phyloP scores from a whole-genome alignment of 805 yeast genomes.

The Ogataea angusta region DNA sequence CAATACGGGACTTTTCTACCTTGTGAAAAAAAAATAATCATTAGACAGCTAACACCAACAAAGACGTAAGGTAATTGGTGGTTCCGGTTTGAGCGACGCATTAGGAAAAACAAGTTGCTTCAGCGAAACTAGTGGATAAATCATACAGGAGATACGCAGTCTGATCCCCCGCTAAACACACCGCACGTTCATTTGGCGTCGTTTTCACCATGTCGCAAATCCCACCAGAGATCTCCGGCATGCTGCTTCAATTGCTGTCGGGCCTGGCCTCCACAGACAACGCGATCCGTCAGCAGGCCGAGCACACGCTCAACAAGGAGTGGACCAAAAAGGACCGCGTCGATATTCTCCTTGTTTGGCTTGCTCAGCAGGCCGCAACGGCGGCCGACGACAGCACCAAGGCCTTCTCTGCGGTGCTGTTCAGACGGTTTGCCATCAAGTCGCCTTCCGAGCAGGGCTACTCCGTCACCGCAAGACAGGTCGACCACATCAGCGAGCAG shows the following conservation, averaged over 20 bases:
- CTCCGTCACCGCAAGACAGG: slow-evolving; percentile 70
- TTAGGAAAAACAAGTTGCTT: neutral
- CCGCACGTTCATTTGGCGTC: slow-evolving; percentile 8
- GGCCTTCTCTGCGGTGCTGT: slow-evolving; percentile 81
- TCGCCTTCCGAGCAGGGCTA: slow-evolving; percentile 64
- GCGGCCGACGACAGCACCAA: slow-evolving; percentile 60
- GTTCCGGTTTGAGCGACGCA: neutral
- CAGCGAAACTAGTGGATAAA: too few species aligned
- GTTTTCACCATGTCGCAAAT: slow-evolving; percentile 39
- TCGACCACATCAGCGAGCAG: slow-evolving; percentile 62
- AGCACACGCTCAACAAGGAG: slow-evolving; percentile 61
- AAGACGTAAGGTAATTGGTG: neutral
- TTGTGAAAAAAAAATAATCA: slow-evolving; percentile 3
- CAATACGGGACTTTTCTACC: slow-evolving; percentile 3
- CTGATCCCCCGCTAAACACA: neutral
- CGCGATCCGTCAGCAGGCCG: slow-evolving; percentile 69
- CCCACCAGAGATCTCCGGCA: slow-evolving; percentile 58
- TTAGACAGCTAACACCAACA: neutral
- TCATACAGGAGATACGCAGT: neutral
- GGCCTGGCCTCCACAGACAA: slow-evolving; percentile 82
- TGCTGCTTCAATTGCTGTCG: slow-evolving; percentile 52
- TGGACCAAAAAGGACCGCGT: slow-evolving; percentile 73
- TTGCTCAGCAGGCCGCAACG: slow-evolving; percentile 72
- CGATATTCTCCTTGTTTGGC: slow-evolving; percentile 66
- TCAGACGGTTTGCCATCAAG: slow-evolving; percentile 80